Evolutionary conservation across 345 rosid species (phyloP).

Genomic region (Eucalyptus microcorys): DNA sequence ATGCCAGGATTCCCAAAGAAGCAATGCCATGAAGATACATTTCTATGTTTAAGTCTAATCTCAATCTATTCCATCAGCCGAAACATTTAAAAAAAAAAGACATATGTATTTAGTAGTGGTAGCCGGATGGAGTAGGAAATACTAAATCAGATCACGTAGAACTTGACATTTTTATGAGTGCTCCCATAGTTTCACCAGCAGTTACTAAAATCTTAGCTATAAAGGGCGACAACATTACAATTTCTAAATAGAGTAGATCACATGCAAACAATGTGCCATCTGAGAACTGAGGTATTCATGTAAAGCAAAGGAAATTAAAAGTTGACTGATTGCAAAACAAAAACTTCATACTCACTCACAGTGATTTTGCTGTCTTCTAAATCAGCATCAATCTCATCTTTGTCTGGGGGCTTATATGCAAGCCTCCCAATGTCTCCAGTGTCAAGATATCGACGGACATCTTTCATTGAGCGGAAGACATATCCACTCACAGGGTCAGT

Average conservation of each 20-base stretch:
- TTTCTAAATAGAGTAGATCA: not conserved
- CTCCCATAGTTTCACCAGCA: not conserved
- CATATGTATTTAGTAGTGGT: not conserved
- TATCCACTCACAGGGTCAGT: constrained; percentile 70
- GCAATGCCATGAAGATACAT: not conserved
- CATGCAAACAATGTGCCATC: not conserved
- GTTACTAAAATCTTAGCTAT: not conserved
- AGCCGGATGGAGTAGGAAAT: not conserved
- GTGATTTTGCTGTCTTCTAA: constrained; percentile 23
- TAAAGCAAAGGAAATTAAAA: not conserved
- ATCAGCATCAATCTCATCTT: constrained; percentile 11
- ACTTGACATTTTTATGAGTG: not conserved
- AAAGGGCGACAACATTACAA: not conserved
- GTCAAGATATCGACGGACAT: constrained; percentile 57
- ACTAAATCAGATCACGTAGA: not conserved
- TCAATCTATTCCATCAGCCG: not conserved
- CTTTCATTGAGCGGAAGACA: constrained; percentile 77
- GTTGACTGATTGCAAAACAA: not conserved
- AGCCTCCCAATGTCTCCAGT: constrained; percentile 53
- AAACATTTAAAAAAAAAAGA: not conserved
- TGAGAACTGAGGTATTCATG: not conserved
- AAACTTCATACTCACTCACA: constrained; percentile 24
- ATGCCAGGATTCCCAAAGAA: not conserved
- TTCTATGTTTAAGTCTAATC: not conserved
- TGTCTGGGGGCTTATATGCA: constrained; percentile 47